Percentiles rank a stretch among this genome's conserved stretches.
Conservation (phyloP, 306 rosid species). For the peach (Prunus persica) region Prunus_persica_NCBIv2 NC_034009.1:35417501-35418000, state of each 20-base stretch:
- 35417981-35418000: slow-evolving; percentile 38
- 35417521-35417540: background rate
- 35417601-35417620: background rate
- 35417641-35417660: slow-evolving; percentile 37
- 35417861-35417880: slow-evolving; percentile 65
- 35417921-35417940: slow-evolving; percentile 59
- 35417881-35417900: slow-evolving; percentile 47
- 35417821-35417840: slow-evolving; percentile 78
- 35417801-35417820: slow-evolving; percentile 77
- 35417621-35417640: background rate
- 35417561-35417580: background rate
- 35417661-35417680: slow-evolving; percentile 62
- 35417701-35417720: slow-evolving; percentile 67
- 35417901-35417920: slow-evolving; percentile 55
- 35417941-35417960: slow-evolving; percentile 61
- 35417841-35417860: slow-evolving; percentile 91
- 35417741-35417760: slow-evolving; percentile 42
- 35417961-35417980: slow-evolving; percentile 44
- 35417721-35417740: slow-evolving; percentile 58
- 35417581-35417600: too few species aligned
- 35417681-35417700: slow-evolving; percentile 69
- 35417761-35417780: slow-evolving; percentile 70
- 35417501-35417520: background rate
- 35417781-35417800: slow-evolving; percentile 61
- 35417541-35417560: slow-evolving; percentile 51